A percentile compares a stretch with the other conserved stretches of the same genome.
These are phyloP conservation scores for Solanum appendiculatum DNA, from an alignment of 257 asterid species.

Conservation along the genomic window DNA sequence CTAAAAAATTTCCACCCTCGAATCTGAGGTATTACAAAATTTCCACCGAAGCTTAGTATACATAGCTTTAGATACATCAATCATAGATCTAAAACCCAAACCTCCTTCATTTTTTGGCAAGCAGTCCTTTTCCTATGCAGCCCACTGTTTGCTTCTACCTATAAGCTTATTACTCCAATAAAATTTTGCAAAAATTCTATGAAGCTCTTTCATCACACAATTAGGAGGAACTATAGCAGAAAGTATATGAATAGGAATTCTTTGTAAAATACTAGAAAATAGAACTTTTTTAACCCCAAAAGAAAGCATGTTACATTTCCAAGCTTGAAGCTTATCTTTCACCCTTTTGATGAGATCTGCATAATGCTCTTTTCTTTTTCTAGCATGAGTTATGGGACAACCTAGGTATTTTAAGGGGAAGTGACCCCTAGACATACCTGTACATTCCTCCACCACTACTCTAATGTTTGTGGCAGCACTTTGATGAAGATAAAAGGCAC, in stretches of 20 bases:
- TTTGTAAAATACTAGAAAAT: not conserved
- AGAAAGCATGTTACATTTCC: not conserved
- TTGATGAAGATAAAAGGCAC: not conserved
- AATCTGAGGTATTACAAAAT: too few relatives aligned
- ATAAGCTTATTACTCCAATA: not conserved
- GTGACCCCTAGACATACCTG: not conserved
- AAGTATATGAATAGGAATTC: too few relatives aligned
- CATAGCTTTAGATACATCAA: not conserved
- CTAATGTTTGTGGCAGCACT: too few relatives aligned
- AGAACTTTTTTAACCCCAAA: not conserved
- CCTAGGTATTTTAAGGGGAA: not conserved
- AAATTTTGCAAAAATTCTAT: too few relatives aligned
- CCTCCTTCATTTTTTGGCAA: not conserved
- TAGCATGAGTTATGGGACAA: not conserved
- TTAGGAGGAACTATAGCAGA: not conserved
- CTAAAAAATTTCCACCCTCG: too few relatives aligned
- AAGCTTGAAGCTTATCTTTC: not conserved
- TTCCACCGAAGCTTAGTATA: not conserved
- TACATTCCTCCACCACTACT: not conserved
- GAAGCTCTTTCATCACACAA: not conserved
- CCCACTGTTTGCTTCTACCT: not conserved
- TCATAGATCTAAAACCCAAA: not conserved
- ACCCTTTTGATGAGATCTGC: not conserved
- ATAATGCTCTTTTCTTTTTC: not conserved
- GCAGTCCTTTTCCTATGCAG: not conserved